These are phyloP conservation scores for Carnegiea gigantea DNA, from an alignment of 179 eudicot genomes.

Conservation along the genomic window DNA sequence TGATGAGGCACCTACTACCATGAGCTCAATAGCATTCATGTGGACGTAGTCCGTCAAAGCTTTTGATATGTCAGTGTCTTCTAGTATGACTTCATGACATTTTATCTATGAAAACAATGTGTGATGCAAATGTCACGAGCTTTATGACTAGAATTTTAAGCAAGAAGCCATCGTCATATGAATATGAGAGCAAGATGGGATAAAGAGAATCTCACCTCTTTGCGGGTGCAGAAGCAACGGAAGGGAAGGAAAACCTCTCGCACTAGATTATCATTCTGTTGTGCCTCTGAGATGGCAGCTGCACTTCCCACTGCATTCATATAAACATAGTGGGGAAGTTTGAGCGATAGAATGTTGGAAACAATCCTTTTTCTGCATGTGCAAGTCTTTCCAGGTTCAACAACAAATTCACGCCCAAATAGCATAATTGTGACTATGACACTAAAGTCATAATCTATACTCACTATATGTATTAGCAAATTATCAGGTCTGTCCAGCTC, in stretches of 20 bases:
- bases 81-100: slow-evolving; percentile 28
- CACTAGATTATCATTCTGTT: slow-evolving; percentile 22
- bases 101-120: slow-evolving; percentile 19
- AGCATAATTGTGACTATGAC: no score
- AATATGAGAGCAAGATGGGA: background rate
- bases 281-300: slow-evolving; percentile 17
- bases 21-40: slow-evolving; percentile 23
- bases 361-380: background rate
- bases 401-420: background rate
- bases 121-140: background rate
- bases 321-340: background rate
- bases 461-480: background rate
- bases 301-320: slow-evolving; percentile 11
- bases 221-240: slow-evolving; percentile 44
- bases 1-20: slow-evolving; percentile 34
- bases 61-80: slow-evolving; percentile 32
- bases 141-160: background rate
- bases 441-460: background rate
- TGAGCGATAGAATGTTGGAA: background rate
- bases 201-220: slow-evolving; percentile 31
- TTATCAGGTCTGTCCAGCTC: background rate
- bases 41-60: slow-evolving; percentile 27
- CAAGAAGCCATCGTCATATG: background rate
- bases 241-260: slow-evolving; percentile 47
- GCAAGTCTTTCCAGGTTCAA: background rate